Evolutionary conservation across 2,329 filamentous ascomycete species (phyloP), one percentile per base, ranked within the genome.

Genomic region (Teratosphaeria zuluensis): DNA sequence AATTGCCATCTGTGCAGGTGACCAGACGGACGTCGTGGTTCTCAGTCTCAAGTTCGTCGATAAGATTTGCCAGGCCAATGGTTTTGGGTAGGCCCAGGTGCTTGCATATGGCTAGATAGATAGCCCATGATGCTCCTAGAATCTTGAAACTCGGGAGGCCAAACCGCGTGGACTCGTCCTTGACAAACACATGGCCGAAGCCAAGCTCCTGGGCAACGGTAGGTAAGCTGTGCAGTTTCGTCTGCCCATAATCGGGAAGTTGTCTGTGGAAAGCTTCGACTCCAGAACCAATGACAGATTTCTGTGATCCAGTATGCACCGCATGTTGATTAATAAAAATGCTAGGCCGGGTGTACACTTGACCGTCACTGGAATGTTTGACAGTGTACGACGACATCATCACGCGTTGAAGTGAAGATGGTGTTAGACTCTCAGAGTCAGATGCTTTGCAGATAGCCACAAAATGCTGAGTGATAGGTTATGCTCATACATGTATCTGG

Each of bases 111-210:
- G 85, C 82, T 6, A 81, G 79, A 64, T 83, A 86, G 2, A 82
- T 79, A 0, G 82, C 87, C 87, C 87, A 92, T 0, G 86, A 88
- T 0, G 89, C 88, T 21, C 89, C 89, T 0, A 92, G 80, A 52
- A 92, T 88, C 72, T 94, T 94, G 77, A 92, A 92, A 0, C 88
- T 81, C 0, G 87, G 86, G 1, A 92, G 77, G 0, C 85, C 84
- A 42, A 90, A 82, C 4, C 88, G 81, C 56, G 74, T 76, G 31
- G 81, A 84, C 70, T 92, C 88, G 65, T 91, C 83, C 68, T 92
- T 92, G 62, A 91, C 67, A 42, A 85, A 78, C 3, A 92, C 76
- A 4, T 78, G 74, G 0, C 73, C 72, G 11, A 89, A 73, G 0
- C 81, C 81, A 0, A 90, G 70, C 14, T 84, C 77, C 2, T 74